These are phyloP conservation scores for Pseudocercospora fuligena DNA, from an alignment of 2,329 filamentous ascomycete genomes.

Conservation along the genomic window DNA sequence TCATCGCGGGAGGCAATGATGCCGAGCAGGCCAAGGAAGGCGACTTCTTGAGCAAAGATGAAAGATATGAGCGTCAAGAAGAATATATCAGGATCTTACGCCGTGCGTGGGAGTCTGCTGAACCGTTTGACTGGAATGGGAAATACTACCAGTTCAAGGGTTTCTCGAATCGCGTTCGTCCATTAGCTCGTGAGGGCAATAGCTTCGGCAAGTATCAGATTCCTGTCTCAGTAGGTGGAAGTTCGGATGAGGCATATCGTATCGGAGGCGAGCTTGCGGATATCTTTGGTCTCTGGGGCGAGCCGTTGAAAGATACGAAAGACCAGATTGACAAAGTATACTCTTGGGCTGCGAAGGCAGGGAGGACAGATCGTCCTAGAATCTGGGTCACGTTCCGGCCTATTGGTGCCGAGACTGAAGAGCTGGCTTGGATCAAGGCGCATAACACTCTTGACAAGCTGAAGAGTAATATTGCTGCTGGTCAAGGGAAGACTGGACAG, in stretches of 20 bases:
- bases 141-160: slow-evolving; percentile 65
- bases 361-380: slow-evolving; percentile 59
- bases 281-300: slow-evolving; percentile 68
- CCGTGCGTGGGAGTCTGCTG: slow-evolving; percentile 61
- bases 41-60: slow-evolving; percentile 62
- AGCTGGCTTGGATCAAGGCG: slow-evolving; percentile 66
- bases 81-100: slow-evolving; percentile 67
- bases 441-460: slow-evolving; percentile 60
- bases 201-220: slow-evolving; percentile 56
- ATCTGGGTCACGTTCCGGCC: slow-evolving; percentile 70
- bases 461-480: slow-evolving; percentile 46
- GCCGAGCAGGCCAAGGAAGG: slow-evolving; percentile 65
- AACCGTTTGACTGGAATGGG: slow-evolving; percentile 66
- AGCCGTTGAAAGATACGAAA: slow-evolving; percentile 67
- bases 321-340: slow-evolving; percentile 67
- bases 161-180: slow-evolving; percentile 61
- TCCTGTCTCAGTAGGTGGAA: slow-evolving; percentile 64
- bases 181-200: slow-evolving; percentile 30
- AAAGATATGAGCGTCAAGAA: slow-evolving; percentile 63
- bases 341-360: slow-evolving; percentile 62
- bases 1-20: slow-evolving; percentile 66
- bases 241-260: slow-evolving; percentile 63
- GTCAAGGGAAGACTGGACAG: slow-evolving; percentile 31
- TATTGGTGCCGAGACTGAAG: slow-evolving; percentile 65
- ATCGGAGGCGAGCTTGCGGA: slow-evolving; percentile 63